A percentile compares a stretch with the other conserved stretches of the same genome.
Conservation (phyloP, 805 yeast species). For the Starmera pachycereana region DNA sequence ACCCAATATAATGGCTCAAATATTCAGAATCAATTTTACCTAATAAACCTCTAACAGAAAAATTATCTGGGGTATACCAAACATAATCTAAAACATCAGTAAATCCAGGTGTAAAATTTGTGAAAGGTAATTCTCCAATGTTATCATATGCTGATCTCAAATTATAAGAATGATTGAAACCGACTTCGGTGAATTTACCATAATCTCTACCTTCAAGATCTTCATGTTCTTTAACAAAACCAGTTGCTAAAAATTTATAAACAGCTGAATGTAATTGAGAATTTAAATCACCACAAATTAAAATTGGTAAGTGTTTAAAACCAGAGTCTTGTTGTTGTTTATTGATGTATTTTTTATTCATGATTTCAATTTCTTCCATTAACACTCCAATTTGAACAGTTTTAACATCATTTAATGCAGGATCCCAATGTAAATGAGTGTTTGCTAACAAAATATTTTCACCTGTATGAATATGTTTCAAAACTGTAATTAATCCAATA, state of each 20-base stretch:
- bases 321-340: constrained; percentile 31
- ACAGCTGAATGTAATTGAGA: constrained; percentile 85
- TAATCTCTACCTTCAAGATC: constrained; percentile 84
- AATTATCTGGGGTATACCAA: constrained; percentile 81
- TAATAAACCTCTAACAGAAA: constrained; percentile 75
- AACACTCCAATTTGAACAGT: constrained; percentile 90
- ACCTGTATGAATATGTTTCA: constrained; percentile 66
- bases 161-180: constrained; percentile 72
- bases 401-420: constrained; percentile 90
- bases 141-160: constrained; percentile 77
- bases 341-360: constrained; percentile 29
- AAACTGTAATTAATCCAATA: constrained; percentile 66
- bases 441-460: constrained; percentile 68
- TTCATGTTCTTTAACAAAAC: constrained; percentile 64
- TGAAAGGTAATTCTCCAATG: constrained; percentile 86
- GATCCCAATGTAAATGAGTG: constrained; percentile 98
- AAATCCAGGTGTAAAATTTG: constrained; percentile 89
- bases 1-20: constrained; percentile 68
- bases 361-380: constrained; percentile 72
- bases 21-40: constrained; percentile 81
- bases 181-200: constrained; percentile 84
- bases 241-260: constrained; percentile 77
- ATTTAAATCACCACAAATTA: constrained; percentile 94
- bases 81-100: constrained; percentile 91
- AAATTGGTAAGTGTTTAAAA: constrained; percentile 55